phyloP scores from a whole-genome alignment of 2,329 filamentous ascomycete genomes.

The Lasiodiplodia hormozganensis region DNA sequence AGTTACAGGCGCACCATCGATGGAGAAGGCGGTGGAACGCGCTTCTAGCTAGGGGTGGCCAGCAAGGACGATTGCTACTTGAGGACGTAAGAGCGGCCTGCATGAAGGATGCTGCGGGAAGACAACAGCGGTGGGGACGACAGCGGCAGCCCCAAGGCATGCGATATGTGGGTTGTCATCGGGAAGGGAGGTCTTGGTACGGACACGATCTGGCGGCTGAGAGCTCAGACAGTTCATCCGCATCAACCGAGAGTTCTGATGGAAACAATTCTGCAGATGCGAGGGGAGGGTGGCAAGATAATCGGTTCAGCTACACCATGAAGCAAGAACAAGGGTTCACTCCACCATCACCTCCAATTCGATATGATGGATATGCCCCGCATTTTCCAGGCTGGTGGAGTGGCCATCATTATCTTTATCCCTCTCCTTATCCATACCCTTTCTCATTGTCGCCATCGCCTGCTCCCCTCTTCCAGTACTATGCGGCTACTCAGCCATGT shows the following conservation, averaged over 20 bases:
- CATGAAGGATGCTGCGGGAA: neutral
- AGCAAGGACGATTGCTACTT: neutral
- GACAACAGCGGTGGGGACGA: neutral
- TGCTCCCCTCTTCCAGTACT: slow-evolving; percentile 2
- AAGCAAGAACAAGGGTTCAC: neutral
- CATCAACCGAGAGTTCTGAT: neutral
- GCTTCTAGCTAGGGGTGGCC: neutral
- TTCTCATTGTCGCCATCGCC: neutral
- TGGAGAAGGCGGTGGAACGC: slow-evolving; percentile 8
- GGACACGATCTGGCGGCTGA: neutral
- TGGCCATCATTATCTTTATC: neutral
- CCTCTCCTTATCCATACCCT: neutral
- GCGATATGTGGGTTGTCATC: neutral
- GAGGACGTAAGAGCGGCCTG: slow-evolving; percentile 1
- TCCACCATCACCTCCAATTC: neutral
- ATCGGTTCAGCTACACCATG: neutral
- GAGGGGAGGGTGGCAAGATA: neutral
- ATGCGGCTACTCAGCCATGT: neutral
- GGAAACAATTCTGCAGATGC: neutral
- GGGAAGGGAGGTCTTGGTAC: neutral
- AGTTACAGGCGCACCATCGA: neutral
- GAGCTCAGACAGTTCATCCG: neutral
- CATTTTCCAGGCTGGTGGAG: neutral
- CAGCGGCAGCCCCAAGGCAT: neutral
- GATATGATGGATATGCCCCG: neutral